Evolutionary conservation across 257 asterid species (phyloP), one percentile per base, ranked within the genome.

Genomic region (Solanum virginianum): DNA sequence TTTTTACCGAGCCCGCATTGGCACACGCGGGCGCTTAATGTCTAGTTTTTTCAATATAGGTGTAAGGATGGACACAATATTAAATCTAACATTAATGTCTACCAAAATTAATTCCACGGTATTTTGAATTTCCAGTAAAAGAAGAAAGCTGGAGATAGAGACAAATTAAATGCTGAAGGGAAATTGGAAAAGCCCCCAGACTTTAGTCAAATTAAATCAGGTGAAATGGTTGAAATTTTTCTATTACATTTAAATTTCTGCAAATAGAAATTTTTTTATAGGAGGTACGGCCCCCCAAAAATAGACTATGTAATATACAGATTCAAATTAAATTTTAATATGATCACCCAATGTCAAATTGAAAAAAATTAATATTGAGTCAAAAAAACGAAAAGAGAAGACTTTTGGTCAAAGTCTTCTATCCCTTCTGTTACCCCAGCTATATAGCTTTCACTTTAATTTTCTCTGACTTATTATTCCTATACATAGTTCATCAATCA

Each of bases 261-360:
- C 0, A 8, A 18, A 57, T 18, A 0, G 29, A 57, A 56, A 56
- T 1, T 8, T 8, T 3, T 0, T 4, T 49, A 0, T 49, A 4
- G 16, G 1, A 14, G 0, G 1, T 6, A 6, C 6, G 32, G 3
- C 12, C 4, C 15, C 13, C 0, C 0, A 51, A 51, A 13, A 12
- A 51, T 51, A 51, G 17, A 0, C 4, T 1, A 8, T 20, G 2
- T 57, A 57, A 57, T 57, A 20, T 18, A 1, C 2, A 20, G 4
- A 20, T 18, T 57, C 0, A 57, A 57, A 57, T 57, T 57, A 3
- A 18, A 57, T 18, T 57, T 0, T 0, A 20, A 20, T 57, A 57
- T 10, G 4, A 18, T 2, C 20, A 57, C 20, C 6, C 2, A 57
- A 57, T 6, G 4, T 36, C 0, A 4, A 36, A 36, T 3, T 36